Evolutionary conservation across 768 basidiomycete species (phyloP).

Genomic region (Hypholoma fasciculare): DNA sequence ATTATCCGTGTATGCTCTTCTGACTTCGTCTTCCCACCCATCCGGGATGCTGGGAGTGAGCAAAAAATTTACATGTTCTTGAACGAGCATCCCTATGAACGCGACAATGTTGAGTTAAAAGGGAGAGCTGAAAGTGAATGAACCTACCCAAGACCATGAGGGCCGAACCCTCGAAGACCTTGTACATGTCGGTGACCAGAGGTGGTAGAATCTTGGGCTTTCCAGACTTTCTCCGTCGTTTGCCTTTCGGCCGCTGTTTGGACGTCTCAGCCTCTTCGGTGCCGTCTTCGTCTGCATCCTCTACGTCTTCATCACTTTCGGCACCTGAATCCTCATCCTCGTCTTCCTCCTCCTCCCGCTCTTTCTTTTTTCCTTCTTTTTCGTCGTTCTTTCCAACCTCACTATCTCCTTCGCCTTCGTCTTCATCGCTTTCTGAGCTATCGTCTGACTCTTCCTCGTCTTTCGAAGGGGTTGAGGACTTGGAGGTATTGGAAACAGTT

Average conservation of each 20-base stretch:
- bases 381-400: not conserved
- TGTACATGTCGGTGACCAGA: conserved; percentile 68
- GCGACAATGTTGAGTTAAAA: not conserved
- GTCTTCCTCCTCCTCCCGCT: conserved; percentile 10
- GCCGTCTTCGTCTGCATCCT: conserved; percentile 1
- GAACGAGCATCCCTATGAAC: conserved; percentile 60
- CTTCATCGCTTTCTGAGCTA: not conserved
- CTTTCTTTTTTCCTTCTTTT: not conserved
- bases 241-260: conserved; percentile 5
- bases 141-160: conserved; percentile 67
- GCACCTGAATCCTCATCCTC: conserved; percentile 18
- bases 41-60: conserved; percentile 41
- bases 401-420: not conserved
- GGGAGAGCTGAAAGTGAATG: not conserved
- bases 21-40: conserved; percentile 44
- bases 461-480: not conserved
- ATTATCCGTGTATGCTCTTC: conserved; percentile 13
- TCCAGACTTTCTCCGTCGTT: conserved; percentile 5
- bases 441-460: not conserved
- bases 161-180: conserved; percentile 69
- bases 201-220: conserved; percentile 8
- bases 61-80: conserved; percentile 56
- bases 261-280: not conserved
- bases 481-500: not conserved
- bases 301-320: conserved; percentile 12